Percentiles rank a stretch among this genome's conserved stretches.
These are phyloP conservation scores for Entomortierella lignicola DNA, from an alignment of 192 early-diverging fungal species.

Conservation along the genomic window DNA sequence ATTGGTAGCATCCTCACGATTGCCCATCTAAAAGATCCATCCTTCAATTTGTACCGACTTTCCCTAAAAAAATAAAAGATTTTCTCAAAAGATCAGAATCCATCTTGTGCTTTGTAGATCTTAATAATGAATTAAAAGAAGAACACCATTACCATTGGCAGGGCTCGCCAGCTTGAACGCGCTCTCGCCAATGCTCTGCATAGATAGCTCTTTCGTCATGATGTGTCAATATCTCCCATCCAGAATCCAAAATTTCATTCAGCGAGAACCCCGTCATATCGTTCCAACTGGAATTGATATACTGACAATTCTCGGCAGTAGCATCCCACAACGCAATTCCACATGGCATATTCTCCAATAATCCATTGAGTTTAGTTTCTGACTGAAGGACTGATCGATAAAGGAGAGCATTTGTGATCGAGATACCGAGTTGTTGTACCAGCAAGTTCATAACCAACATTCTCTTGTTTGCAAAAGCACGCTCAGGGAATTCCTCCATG, in stretches of 20 bases:
- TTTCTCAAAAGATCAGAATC: background rate
- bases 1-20: conserved; percentile 51
- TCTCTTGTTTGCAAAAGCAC: conserved; percentile 53
- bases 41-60: conserved; percentile 44
- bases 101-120: background rate
- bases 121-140: background rate
- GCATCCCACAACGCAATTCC: conserved; percentile 53
- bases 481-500: conserved; percentile 62
- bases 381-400: conserved; percentile 58
- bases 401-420: conserved; percentile 61
- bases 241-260: conserved; percentile 41
- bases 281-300: conserved; percentile 50
- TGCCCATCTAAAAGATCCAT: conserved; percentile 37
- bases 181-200: conserved; percentile 34
- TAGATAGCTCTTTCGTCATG: conserved; percentile 37
- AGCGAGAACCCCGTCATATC: conserved; percentile 46
- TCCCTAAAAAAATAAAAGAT: conserved; percentile 21
- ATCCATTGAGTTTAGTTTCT: conserved; percentile 43
- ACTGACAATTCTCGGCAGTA: conserved; percentile 35
- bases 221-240: conserved; percentile 34
- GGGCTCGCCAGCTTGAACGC: conserved; percentile 35
- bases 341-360: conserved; percentile 53
- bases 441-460: conserved; percentile 60
- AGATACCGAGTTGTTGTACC: conserved; percentile 63
- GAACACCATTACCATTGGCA: conserved; percentile 35